phyloP scores from a whole-genome alignment of 352 stramenopile species.

The Pythium dissimile region DNA sequence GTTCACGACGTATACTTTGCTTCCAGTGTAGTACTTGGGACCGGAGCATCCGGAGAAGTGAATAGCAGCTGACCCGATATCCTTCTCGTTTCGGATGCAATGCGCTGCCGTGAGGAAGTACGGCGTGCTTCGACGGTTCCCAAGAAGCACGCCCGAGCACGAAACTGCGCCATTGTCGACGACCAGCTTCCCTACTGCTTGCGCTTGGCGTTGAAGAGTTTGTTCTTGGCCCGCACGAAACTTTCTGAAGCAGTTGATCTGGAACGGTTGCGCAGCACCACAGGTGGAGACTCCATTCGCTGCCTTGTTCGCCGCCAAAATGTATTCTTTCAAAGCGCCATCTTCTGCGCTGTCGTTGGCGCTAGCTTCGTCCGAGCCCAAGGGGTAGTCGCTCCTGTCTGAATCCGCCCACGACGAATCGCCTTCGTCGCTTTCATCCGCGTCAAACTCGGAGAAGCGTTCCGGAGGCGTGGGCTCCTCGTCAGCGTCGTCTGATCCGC shows the following conservation, averaged over 20 bases:
- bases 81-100: constrained; percentile 21
- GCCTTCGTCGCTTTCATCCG: background rate
- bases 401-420: too few species aligned
- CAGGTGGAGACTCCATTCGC: background rate
- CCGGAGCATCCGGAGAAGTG: constrained; percentile 19
- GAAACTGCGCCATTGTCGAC: background rate
- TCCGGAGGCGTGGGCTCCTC: too few species aligned
- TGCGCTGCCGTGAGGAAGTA: constrained; percentile 33
- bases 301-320: background rate
- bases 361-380: too few species aligned
- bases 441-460: too few species aligned
- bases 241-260: background rate
- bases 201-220: background rate
- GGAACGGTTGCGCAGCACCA: background rate
- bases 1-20: constrained; percentile 23
- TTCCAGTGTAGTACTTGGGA: constrained; percentile 19
- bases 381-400: too few species aligned
- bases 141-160: constrained; percentile 24
- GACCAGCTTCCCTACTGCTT: background rate
- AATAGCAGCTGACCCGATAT: constrained; percentile 13
- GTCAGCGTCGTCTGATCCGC: too few species aligned
- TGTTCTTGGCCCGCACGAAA: background rate
- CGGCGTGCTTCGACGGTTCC: constrained; percentile 4
- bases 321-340: background rate
- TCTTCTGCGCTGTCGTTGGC: too few species aligned